These are phyloP conservation scores for Moelleriella libera DNA, from an alignment of 2,329 filamentous ascomycete species.

Conservation along the genomic window DNA sequence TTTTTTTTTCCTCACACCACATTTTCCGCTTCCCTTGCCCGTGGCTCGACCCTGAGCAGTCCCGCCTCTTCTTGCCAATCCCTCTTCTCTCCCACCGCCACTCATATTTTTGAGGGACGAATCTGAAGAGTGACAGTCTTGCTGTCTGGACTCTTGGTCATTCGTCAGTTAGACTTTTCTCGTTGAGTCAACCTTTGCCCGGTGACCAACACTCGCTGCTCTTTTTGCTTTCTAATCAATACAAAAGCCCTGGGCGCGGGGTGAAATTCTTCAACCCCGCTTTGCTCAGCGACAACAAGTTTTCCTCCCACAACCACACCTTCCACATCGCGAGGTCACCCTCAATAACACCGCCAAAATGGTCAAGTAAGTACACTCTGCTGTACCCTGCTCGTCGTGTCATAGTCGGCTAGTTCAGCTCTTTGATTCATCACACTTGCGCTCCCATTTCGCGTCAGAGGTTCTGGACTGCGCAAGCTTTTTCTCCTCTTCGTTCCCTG, in stretches of 20 bases:
- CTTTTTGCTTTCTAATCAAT: conserved; percentile 4
- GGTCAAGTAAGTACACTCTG: conserved; percentile 77
- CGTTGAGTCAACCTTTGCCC: conserved; percentile 3
- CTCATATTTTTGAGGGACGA: conserved; percentile 18
- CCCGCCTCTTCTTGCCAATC: conserved; percentile 7
- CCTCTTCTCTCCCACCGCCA: conserved; percentile 10
- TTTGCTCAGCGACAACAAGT: conserved; percentile 16
- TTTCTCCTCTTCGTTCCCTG: no score
- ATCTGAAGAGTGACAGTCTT: conserved; percentile 24
- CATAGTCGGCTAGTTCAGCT: not conserved
- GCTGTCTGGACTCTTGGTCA: conserved; percentile 20
- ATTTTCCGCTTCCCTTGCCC: conserved; percentile 5
- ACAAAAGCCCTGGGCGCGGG: conserved; percentile 17
- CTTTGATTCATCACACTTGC: not conserved
- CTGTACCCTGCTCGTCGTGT: not conserved
- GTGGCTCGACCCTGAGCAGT: no score
- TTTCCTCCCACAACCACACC: conserved; percentile 16
- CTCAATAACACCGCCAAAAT: conserved; percentile 76
- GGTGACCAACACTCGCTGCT: conserved; percentile 3
- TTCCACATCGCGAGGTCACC: conserved; percentile 23
- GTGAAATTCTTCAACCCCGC: conserved; percentile 31
- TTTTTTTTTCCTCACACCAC: conserved; percentile 4
- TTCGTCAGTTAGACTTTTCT: conserved; percentile 15
- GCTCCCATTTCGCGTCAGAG: not conserved
- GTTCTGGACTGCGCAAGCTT: no score